Evolutionary conservation across 2,329 filamentous ascomycete genomes (phyloP).

Genomic region (Teratosphaeriaceae sp.): DNA sequence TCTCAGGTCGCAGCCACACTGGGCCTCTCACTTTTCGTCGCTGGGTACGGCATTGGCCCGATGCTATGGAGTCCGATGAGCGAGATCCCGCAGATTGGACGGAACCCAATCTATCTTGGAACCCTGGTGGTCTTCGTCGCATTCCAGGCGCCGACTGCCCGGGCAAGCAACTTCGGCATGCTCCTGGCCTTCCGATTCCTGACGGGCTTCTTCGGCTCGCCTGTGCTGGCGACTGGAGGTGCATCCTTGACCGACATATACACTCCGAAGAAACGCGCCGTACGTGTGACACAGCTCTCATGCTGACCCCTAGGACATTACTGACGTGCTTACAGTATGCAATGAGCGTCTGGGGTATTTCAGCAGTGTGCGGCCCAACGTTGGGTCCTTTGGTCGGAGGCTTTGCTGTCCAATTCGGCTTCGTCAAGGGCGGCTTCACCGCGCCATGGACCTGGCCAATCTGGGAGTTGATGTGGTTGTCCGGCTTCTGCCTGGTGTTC

Average conservation of each 20-base stretch:
- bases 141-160: slow-evolving; percentile 42
- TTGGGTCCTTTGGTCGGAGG: slow-evolving; percentile 37
- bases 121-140: slow-evolving; percentile 45
- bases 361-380: slow-evolving; percentile 35
- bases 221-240: slow-evolving; percentile 40
- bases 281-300: too few species aligned
- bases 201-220: slow-evolving; percentile 45
- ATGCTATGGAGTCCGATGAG: slow-evolving; percentile 41
- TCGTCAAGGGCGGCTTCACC: slow-evolving; percentile 21
- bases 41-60: slow-evolving; percentile 45
- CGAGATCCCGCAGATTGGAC: slow-evolving; percentile 45
- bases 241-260: slow-evolving; percentile 41
- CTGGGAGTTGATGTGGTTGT: slow-evolving; percentile 37
- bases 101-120: slow-evolving; percentile 44
- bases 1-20: slow-evolving; percentile 40
- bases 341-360: slow-evolving; percentile 35
- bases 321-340: too few species aligned
- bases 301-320: too few species aligned
- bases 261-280: slow-evolving; percentile 30
- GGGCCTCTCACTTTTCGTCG: slow-evolving; percentile 45
- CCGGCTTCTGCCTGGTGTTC: slow-evolving; percentile 32
- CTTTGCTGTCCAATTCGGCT: slow-evolving; percentile 32
- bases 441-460: slow-evolving; percentile 35
- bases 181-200: slow-evolving; percentile 48
- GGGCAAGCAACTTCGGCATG: slow-evolving; percentile 47